Evolutionary conservation across 441 rosid species (phyloP).

Genomic region (Adansonia madagascariensis): DNA sequence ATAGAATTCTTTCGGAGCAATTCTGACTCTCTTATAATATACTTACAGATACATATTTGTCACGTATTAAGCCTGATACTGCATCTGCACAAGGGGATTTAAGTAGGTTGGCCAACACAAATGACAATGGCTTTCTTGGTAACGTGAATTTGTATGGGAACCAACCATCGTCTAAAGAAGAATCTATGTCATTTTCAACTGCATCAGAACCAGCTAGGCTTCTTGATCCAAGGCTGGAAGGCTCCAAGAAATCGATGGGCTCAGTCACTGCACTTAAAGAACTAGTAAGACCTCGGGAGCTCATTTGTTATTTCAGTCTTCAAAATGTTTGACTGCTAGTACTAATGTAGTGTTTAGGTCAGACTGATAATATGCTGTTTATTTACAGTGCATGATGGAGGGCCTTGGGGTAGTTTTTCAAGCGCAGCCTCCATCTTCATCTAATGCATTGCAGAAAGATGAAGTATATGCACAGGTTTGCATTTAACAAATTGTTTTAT

Average conservation of each 20-base stretch:
- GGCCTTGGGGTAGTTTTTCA: slow-evolving; percentile 76
- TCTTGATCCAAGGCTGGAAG: slow-evolving; percentile 74
- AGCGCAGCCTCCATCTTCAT: slow-evolving; percentile 56
- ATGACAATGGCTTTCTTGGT: slow-evolving; percentile 61
- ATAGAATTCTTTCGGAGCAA: slow-evolving; percentile 14
- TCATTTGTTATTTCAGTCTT: neutral
- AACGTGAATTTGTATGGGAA: slow-evolving; percentile 51
- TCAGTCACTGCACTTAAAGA: slow-evolving; percentile 84
- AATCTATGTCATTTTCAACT: slow-evolving; percentile 50
- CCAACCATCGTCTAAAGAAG: slow-evolving; percentile 60
- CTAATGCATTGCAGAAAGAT: slow-evolving; percentile 67
- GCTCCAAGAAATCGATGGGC: slow-evolving; percentile 57
- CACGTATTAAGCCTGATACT: slow-evolving; percentile 56
- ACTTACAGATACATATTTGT: slow-evolving; percentile 66
- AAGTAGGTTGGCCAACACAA: slow-evolving; percentile 51
- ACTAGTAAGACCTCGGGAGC: slow-evolving; percentile 60
- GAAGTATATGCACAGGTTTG: slow-evolving; percentile 90
- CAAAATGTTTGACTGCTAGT: too few species aligned
- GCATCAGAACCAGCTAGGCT: slow-evolving; percentile 57
- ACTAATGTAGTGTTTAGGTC: slow-evolving; percentile 17
- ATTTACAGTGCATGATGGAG: slow-evolving; percentile 75
- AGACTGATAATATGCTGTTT: slow-evolving; percentile 32
- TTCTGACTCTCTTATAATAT: slow-evolving; percentile 26
- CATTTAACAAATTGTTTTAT: slow-evolving; percentile 15
- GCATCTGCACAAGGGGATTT: slow-evolving; percentile 63